Base-by-base conservation (phyloP, 2,329 filamentous ascomycete species). In the Talaromyces sp. region DNA sequence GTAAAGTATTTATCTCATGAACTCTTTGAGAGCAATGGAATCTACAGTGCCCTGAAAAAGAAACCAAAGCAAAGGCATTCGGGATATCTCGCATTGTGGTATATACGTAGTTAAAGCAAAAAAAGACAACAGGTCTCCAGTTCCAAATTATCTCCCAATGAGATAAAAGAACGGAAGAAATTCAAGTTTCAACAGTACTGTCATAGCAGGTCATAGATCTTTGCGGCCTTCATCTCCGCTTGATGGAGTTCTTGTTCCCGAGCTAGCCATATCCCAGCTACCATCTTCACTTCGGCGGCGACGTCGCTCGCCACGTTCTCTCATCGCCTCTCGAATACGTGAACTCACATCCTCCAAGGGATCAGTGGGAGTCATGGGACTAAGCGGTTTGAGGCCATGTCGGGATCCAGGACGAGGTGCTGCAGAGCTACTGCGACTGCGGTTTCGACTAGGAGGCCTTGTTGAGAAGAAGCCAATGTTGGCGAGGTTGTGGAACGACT, bases 401-500 rank as follows among this genome's bases (percentile, higher is more conserved):
- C 82, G 83, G 3, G 80, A 82, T 3, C 85, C 83, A 51, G 85
- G 79, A 0, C 83, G 81, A 22, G 84, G 84, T 36, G 85, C 84
- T 56, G 82, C 83, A 56, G 86, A 90, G 70, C 87, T 85, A 64
- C 85, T 90, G 46, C 87, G 82, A 64, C 86, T 89, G 22, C 88
- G 82, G 47, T 83, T 87, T n/a, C 91, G 86, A 47, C 89, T 95
- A n/a, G 88, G 82, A 4, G 92, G 91, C 27, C 90, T 82, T 14
- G 90, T 94, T 2, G 92, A 91, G 76, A 97, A 99, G 75, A 99
- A 87, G 56, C 89, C 90, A 61, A 96, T 88, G 44, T 84, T 86
- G 11, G 90, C 88, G 58, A 97, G 88, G 71, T 97, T 93, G 72
- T 87, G 87, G 76, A 97, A 97, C 0, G 90, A 94, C 74, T 97